Evolutionary conservation across 192 early-diverging fungal species (phyloP).

Genomic region (Dissophora globulifera): DNA sequence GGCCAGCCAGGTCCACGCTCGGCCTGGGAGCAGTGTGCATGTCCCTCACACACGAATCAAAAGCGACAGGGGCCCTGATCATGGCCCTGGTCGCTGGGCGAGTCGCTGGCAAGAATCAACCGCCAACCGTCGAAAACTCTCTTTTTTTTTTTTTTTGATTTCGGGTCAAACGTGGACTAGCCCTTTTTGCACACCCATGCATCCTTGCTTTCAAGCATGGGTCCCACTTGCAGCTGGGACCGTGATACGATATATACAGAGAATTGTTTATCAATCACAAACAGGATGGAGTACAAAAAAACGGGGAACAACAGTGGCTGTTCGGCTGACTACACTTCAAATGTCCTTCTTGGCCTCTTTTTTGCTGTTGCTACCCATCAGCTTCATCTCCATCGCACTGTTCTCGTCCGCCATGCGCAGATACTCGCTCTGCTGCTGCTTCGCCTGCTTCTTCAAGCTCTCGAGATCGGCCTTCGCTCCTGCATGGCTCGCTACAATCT

Average conservation of each 20-base stretch:
- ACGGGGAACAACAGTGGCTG: no score
- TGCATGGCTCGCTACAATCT: slow-evolving; percentile 32
- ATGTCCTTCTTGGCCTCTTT: slow-evolving; percentile 52
- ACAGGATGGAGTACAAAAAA: neutral
- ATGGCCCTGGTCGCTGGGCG: no score
- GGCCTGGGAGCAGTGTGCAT: neutral
- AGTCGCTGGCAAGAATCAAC: no score
- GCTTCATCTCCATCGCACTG: slow-evolving; percentile 44
- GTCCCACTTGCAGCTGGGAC: no score
- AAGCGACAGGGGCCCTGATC: no score
- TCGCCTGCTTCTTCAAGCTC: slow-evolving; percentile 58
- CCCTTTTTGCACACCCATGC: no score
- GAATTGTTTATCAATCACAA: neutral
- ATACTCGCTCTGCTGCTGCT: slow-evolving; percentile 55
- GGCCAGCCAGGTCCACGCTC: neutral
- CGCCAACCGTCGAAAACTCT: no score
- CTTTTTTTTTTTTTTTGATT: no score
- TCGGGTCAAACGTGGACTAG: no score
- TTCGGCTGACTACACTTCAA: slow-evolving; percentile 6
- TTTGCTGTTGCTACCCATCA: slow-evolving; percentile 7
- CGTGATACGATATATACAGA: no score
- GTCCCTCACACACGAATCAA: no score
- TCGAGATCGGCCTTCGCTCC: slow-evolving; percentile 51
- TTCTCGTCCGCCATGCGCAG: slow-evolving; percentile 53
- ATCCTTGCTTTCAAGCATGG: no score